Evolutionary conservation across 2,329 filamentous ascomycete genomes (phyloP).

Genomic region (Sarocladium oryzae): DNA sequence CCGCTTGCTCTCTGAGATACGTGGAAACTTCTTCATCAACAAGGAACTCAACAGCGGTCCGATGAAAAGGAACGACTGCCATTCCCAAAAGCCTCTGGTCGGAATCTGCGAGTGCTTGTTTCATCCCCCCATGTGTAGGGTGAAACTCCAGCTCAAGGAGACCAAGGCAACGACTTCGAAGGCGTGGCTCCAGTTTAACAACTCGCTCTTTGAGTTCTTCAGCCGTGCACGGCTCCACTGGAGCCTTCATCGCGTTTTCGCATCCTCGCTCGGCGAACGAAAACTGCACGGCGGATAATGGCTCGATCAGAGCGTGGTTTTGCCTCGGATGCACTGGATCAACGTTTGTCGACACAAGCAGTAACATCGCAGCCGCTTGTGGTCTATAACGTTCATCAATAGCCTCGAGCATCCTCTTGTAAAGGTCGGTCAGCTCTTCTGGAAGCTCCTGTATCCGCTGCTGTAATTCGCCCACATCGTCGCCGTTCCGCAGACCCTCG

Average conservation of each 20-base stretch:
- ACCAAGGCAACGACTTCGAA: neutral
- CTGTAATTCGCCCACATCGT: neutral
- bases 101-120: neutral
- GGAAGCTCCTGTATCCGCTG: conserved; percentile 3
- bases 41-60: neutral
- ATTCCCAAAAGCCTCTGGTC: neutral
- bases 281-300: neutral
- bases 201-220: neutral
- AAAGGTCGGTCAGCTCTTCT: conserved; percentile 7
- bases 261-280: neutral
- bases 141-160: neutral
- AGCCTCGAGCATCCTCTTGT: conserved; percentile 9
- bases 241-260: neutral
- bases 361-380: conserved; percentile 10
- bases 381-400: conserved; percentile 9
- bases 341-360: neutral
- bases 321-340: conserved; percentile 1
- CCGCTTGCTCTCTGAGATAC: neutral
- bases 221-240: neutral
- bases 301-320: neutral
- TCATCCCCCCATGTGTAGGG: neutral
- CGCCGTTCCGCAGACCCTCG: conserved; percentile 8
- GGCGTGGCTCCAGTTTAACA: neutral
- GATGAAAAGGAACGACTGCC: neutral
- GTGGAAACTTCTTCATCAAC: neutral